Base-by-base conservation (phyloP, 1,139 yeast species). In the Geotrichum klebahnii region DNA sequence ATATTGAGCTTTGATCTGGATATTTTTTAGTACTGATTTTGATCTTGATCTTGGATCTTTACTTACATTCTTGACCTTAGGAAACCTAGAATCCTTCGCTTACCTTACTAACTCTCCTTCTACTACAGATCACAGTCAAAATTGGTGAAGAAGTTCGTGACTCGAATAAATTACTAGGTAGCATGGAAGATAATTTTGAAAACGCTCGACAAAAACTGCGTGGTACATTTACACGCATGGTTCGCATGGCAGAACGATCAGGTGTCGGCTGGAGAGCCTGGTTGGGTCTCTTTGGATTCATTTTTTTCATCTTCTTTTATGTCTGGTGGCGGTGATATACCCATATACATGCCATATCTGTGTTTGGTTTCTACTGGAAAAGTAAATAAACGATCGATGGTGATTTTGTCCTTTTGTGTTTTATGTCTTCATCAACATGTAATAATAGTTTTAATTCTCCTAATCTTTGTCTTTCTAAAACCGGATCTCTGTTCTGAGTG, bases 121-220 rank as follows among this genome's bases (percentile, higher is more conserved):
- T n/a, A n/a, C n/a, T 26, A n/a, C 35, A 63, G 64, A 69, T 87
- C 51, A 84, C 95, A 5, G 65, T 79, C 41, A 77, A 73, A 57
- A 89, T 90, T 84, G 96, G 96, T 2, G 80, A 79, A 41, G 95
- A 89, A 64, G 90, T 89, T 57, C 81, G 86, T 59, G 82, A 81
- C 58, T 81, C 90, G 28, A 80, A 81, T 56, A 69, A 79, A 54
- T 70, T 84, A 52, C 74, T 87, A 55, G 79, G 77, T 53, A 77
- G 77, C 23, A 71, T 86, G 57, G 78, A 75, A 46, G 69, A 72
- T 41, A 69, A 72, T 10, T 78, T 78, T 59, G 78, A 74, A 41
- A 63, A 62, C 44, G 75, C 80, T 1, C 61, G 77, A n/a, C 61
- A 67, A 2, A 69, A 70, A 52, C 70, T 82, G 43, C 84, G 82